These are phyloP conservation scores for Ilyonectria mors-panacis DNA, from an alignment of 2,329 filamentous ascomycete species.

Conservation along the genomic window DNA sequence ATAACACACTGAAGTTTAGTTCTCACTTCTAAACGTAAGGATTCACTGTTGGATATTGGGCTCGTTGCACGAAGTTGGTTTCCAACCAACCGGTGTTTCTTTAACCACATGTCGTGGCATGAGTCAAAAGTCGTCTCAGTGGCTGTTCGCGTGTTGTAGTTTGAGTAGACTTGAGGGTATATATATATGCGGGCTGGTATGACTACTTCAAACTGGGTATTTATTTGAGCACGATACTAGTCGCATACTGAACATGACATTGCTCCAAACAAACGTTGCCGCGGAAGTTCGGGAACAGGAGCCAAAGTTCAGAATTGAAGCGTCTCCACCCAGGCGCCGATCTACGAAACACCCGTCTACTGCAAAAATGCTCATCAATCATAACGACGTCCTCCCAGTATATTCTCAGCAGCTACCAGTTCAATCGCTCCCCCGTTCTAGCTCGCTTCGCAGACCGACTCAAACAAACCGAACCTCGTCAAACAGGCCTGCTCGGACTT, in stretches of 20 bases:
- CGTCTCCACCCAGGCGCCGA: conserved; percentile 20
- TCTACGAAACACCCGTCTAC: conserved; percentile 41
- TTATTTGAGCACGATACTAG: not conserved
- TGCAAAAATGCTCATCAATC: conserved; percentile 44
- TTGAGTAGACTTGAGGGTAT: too few species aligned
- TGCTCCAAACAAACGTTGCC: not conserved
- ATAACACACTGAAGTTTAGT: too few species aligned
- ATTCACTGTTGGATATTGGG: too few species aligned
- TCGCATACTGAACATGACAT: not conserved
- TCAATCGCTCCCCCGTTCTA: not conserved
- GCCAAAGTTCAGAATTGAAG: conserved; percentile 5
- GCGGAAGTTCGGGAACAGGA: not conserved
- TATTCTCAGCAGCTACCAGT: conserved; percentile 3
- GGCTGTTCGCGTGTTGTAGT: too few species aligned
- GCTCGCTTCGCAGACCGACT: not conserved
- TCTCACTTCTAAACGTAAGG: too few species aligned
- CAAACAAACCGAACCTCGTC: conserved; percentile 78
- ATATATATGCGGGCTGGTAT: too few species aligned
- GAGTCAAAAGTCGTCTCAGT: too few species aligned
- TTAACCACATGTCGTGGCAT: too few species aligned
- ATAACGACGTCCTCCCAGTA: conserved; percentile 38
- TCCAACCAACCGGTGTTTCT: too few species aligned
- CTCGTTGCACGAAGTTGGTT: too few species aligned
- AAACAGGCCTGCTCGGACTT: conserved; percentile 82
- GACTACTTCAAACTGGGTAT: too few species aligned